A percentile compares a stretch with the other conserved stretches of the same genome.
These are phyloP conservation scores for Heimioporus punctisporus DNA, from an alignment of 1,284 basidiomycete species.

Conservation along the genomic window DNA sequence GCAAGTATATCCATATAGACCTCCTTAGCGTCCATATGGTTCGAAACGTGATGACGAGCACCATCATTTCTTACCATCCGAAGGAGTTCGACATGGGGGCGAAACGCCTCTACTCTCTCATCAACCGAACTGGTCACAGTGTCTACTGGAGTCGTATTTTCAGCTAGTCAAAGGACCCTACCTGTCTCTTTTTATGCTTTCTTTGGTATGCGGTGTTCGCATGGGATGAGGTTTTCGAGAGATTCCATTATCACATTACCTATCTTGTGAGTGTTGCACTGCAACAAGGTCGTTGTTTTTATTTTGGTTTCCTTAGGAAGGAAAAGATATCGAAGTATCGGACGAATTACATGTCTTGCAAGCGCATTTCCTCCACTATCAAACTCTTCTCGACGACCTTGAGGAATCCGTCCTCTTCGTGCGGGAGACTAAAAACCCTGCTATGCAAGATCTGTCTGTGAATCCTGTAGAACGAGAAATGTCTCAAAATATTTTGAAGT, in stretches of 20 bases:
- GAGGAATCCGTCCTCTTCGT: conserved; percentile 50
- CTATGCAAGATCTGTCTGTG: conserved; percentile 30
- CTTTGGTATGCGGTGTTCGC: conserved; percentile 59
- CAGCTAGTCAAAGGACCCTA: conserved; percentile 44
- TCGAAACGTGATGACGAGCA: conserved; percentile 38
- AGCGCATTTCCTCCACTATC: conserved; percentile 56
- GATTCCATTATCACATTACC: conserved; percentile 46
- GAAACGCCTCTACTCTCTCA: conserved; percentile 38
- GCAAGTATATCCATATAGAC: conserved; percentile 44
- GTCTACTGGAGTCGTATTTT: conserved; percentile 61
- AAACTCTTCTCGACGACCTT: conserved; percentile 52
- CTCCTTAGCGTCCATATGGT: conserved; percentile 53
- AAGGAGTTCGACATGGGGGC: conserved; percentile 37
- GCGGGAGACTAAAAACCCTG: conserved; percentile 44
- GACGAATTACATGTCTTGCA: conserved; percentile 53
- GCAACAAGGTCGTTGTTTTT: not conserved
- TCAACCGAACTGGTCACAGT: conserved; percentile 46
- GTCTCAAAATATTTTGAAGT: conserved; percentile 34
- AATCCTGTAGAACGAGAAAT: conserved; percentile 11
- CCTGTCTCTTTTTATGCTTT: conserved; percentile 49
- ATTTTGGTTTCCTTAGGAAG: conserved; percentile 38
- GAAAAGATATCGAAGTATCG: conserved; percentile 42
- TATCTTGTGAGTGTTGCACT: conserved; percentile 35
- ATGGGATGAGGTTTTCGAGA: conserved; percentile 57
- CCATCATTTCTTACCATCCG: conserved; percentile 52